These are phyloP conservation scores for Globisporangium mamillatum DNA, from an alignment of 352 stramenopile genomes.

Conservation along the genomic window DNA sequence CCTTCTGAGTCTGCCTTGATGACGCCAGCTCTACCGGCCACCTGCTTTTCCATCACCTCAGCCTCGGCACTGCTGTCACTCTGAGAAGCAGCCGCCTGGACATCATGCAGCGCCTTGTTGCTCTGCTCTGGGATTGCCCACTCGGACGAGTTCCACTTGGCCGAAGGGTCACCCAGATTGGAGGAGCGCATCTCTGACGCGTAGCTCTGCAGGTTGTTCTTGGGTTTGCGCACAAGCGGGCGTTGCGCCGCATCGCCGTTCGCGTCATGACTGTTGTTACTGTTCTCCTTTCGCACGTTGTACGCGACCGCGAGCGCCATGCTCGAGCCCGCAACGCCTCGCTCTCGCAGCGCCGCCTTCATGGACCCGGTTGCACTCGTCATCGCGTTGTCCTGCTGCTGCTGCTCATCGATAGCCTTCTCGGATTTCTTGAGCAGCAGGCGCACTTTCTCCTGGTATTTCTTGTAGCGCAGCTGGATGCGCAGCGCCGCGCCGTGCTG, in stretches of 20 bases:
- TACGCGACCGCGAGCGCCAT: constrained; percentile 59
- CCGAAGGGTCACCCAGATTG: background rate
- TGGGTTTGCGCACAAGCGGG: constrained; percentile 13
- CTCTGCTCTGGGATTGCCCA: constrained; percentile 7
- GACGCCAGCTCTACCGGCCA: background rate
- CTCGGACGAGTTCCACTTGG: constrained; percentile 16
- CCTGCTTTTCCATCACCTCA: constrained; percentile 2
- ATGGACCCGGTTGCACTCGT: constrained; percentile 19
- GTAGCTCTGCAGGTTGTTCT: constrained; percentile 19
- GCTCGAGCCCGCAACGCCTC: constrained; percentile 46
- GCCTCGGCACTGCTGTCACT: background rate
- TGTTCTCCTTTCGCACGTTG: constrained; percentile 27
- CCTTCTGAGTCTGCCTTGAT: background rate
- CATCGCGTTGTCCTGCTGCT: constrained; percentile 19
- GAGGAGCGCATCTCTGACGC: constrained; percentile 14
- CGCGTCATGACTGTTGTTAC: background rate
- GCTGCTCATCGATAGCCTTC: constrained; percentile 31
- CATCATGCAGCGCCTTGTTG: background rate
- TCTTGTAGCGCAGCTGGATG: constrained; percentile 73
- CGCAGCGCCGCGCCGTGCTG: constrained; percentile 44
- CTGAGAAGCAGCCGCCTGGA: constrained; percentile 1
- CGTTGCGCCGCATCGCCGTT: background rate
- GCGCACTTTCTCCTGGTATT: constrained; percentile 68
- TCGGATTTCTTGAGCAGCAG: constrained; percentile 52
- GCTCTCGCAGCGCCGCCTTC: constrained; percentile 29